Conservation (phyloP, 441 rosid species). For the Erodium trifolium region DNA sequence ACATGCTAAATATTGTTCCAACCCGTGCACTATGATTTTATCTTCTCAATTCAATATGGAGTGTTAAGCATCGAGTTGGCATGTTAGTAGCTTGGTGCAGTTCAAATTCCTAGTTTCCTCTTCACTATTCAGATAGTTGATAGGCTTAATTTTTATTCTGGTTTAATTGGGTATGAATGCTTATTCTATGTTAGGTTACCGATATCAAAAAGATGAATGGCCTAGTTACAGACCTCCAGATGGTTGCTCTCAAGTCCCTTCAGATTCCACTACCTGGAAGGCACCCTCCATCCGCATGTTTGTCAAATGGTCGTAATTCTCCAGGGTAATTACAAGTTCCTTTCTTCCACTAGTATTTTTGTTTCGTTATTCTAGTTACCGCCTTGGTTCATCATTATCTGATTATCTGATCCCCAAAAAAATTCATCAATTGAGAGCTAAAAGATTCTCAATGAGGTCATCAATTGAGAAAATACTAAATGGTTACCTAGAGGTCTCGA, state of each 20-base stretch:
- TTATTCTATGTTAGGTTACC: constrained; percentile 36
- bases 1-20: background rate
- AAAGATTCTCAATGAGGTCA: no score
- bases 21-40: background rate
- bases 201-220: constrained; percentile 65
- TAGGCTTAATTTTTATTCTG: background rate
- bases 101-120: background rate
- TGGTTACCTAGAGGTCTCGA: no score
- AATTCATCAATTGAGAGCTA: no score
- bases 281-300: constrained; percentile 59
- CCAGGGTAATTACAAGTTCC: constrained; percentile 30
- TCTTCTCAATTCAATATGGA: background rate
- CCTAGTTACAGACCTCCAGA: constrained; percentile 59
- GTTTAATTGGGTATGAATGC: background rate
- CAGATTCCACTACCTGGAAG: constrained; percentile 64
- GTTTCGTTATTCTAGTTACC: background rate
- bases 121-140: background rate
- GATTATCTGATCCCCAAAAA: background rate
- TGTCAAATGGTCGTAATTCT: constrained; percentile 34
- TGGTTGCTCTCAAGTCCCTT: constrained; percentile 60
- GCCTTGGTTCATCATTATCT: background rate
- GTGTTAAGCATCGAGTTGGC: background rate
- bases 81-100: background rate
- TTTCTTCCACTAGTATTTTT: background rate
- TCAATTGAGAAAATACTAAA: no score